These are phyloP conservation scores for Podospora fimiseda DNA, from an alignment of 495 filamentous ascomycete species.

Conservation along the genomic window DNA sequence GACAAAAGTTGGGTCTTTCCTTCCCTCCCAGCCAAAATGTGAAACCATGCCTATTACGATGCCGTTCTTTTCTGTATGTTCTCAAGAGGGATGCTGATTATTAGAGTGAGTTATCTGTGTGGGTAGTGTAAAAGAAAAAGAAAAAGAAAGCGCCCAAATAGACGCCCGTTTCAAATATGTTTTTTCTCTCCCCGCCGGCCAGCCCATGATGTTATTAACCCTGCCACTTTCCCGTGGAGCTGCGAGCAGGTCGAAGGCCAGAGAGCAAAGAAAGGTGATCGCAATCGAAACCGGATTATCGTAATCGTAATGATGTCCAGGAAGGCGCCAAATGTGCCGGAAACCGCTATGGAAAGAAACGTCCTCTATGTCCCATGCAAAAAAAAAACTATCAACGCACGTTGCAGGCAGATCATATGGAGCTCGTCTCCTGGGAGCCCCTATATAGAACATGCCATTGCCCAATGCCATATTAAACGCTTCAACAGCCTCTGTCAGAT, in stretches of 20 bases:
- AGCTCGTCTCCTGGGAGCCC: constrained; percentile 19
- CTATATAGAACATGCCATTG: constrained; percentile 19
- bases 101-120: constrained; percentile 23
- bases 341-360: constrained; percentile 26
- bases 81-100: constrained; percentile 24
- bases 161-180: background rate
- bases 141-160: constrained; percentile 9
- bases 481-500: background rate
- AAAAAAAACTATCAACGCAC: constrained; percentile 21
- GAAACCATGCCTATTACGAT: constrained; percentile 15
- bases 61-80: constrained; percentile 20
- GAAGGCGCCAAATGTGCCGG: constrained; percentile 16
- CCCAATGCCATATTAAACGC: too few species aligned
- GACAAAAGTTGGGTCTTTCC: background rate
- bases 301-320: constrained; percentile 26
- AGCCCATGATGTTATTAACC: constrained; percentile 11
- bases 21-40: constrained; percentile 14
- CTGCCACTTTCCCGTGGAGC: constrained; percentile 7
- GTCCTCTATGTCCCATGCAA: constrained; percentile 33
- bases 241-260: constrained; percentile 10
- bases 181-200: constrained; percentile 4
- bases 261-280: constrained; percentile 11
- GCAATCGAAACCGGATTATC: constrained; percentile 16
- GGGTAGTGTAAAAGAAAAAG: constrained; percentile 2
- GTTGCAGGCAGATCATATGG: constrained; percentile 26